These are phyloP conservation scores for Auricularia heimuer DNA, from an alignment of 768 basidiomycete species.

Conservation along the genomic window DNA sequence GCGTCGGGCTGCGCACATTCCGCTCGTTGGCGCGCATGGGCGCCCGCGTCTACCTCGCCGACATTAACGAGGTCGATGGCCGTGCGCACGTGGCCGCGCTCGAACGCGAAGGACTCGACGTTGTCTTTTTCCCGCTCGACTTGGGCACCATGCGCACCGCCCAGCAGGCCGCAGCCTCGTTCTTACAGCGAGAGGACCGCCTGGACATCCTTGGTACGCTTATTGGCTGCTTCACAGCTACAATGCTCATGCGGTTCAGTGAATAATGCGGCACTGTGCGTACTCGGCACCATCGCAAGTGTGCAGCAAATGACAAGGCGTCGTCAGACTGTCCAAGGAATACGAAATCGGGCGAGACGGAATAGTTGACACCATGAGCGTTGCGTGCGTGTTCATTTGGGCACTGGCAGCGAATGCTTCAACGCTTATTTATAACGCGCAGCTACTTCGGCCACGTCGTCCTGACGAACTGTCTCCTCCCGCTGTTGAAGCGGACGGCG, in stretches of 20 bases:
- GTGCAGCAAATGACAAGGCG: not conserved
- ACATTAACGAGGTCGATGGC: not conserved
- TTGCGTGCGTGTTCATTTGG: not conserved
- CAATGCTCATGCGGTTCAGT: not conserved
- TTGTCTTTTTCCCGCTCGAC: not conserved
- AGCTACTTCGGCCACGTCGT: constrained; percentile 8
- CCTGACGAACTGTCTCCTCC: constrained; percentile 10
- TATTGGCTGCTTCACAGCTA: not conserved
- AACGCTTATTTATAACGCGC: not conserved
- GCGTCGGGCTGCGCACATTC: not conserved
- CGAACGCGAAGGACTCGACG: not conserved
- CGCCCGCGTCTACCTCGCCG: not conserved
- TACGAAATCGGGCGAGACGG: constrained; percentile 3
- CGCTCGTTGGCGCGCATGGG: not conserved
- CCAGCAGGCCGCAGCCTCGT: not conserved
- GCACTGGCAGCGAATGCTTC: too few relatives aligned
- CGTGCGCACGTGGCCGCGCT: not conserved
- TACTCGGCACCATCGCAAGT: too few relatives aligned
- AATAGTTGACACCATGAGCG: not conserved
- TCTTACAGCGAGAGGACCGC: not conserved
- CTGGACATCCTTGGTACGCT: constrained; percentile 2
- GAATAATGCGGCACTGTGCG: not conserved
- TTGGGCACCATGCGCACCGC: not conserved
- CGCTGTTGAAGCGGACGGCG: constrained; percentile 7
- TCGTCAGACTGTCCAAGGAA: not conserved